Conservation (phyloP, 352 stramenopile genomes). For the Phytophthora pinifolia region DNA sequence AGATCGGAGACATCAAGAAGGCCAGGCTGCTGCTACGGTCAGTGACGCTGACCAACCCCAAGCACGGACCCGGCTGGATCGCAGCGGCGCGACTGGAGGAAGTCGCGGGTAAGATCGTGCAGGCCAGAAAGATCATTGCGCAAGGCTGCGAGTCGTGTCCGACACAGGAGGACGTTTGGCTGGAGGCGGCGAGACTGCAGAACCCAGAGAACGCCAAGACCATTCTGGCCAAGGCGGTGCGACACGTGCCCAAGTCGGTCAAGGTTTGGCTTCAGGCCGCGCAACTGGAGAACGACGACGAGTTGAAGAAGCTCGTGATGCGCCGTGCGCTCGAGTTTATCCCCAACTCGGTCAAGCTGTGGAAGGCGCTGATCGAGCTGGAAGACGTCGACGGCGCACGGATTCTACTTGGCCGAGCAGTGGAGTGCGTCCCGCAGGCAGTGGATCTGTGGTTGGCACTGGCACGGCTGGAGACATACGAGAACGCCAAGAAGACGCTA, state of each 20-base stretch:
- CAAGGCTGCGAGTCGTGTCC: constrained; percentile 97
- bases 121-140: constrained; percentile 97
- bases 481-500: constrained; percentile 97
- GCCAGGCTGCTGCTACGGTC: constrained; percentile 95
- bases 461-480: constrained; percentile 97
- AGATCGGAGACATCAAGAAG: constrained; percentile 99
- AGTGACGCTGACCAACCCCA: constrained; percentile 98
- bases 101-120: constrained; percentile 94
- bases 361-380: constrained; percentile 98
- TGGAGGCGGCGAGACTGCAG: constrained; percentile 96
- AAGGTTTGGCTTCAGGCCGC: constrained; percentile 97
- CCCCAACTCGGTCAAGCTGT: constrained; percentile 97
- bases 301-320: constrained; percentile 91
- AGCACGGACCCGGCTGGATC: constrained; percentile 98
- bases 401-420: constrained; percentile 95
- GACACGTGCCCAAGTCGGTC: constrained; percentile 92
- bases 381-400: constrained; percentile 96
- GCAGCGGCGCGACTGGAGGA: constrained; percentile 97
- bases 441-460: constrained; percentile 99
- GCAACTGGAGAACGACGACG: constrained; percentile 92
- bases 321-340: constrained; percentile 94
- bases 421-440: constrained; percentile 97
- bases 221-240: constrained; percentile 95
- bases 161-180: constrained; percentile 97
- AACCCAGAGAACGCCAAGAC: constrained; percentile 96